Evolutionary conservation across 2,329 filamentous ascomycete species (phyloP).

Genomic region (Colletotrichum tabaci): DNA sequence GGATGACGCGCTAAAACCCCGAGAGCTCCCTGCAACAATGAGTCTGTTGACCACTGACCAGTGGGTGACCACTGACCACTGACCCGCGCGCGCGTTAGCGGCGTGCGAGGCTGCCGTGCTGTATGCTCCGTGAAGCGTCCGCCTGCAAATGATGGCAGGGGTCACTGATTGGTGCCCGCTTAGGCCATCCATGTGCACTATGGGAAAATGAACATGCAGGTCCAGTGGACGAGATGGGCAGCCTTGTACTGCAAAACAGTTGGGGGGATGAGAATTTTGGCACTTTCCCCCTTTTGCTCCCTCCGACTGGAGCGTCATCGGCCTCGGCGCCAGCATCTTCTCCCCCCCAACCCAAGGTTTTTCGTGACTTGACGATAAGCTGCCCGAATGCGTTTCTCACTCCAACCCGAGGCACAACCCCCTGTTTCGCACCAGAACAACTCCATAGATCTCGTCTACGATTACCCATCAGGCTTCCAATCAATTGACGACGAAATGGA

Average conservation of each 20-base stretch:
- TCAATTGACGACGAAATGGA: constrained; percentile 75
- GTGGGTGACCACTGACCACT: not conserved
- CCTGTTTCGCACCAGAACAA: constrained; percentile 26
- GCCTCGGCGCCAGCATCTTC: constrained; percentile 24
- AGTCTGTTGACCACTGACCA: too few relatives aligned
- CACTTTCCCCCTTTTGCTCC: constrained; percentile 32
- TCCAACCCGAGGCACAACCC: constrained; percentile 16
- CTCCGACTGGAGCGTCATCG: constrained; percentile 32
- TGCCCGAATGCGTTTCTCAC: constrained; percentile 35
- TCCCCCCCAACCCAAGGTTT: constrained; percentile 14
- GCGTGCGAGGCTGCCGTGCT: constrained; percentile 11
- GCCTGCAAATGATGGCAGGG: constrained; percentile 18
- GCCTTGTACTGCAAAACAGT: constrained; percentile 23
- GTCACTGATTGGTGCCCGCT: constrained; percentile 39
- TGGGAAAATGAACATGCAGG: constrained; percentile 21
- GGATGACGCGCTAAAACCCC: constrained; percentile 38
- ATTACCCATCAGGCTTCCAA: constrained; percentile 18
- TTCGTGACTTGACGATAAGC: constrained; percentile 26
- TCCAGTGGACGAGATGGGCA: constrained; percentile 28
- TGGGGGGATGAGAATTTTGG: constrained; percentile 16
- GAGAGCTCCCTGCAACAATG: constrained; percentile 27
- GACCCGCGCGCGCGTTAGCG: constrained; percentile 18
- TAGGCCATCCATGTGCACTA: not conserved
- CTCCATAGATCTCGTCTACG: constrained; percentile 3
- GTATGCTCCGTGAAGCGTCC: not conserved